Conservation (phyloP, 139 green algal genomes). For the Micromonas commoda region DNA sequence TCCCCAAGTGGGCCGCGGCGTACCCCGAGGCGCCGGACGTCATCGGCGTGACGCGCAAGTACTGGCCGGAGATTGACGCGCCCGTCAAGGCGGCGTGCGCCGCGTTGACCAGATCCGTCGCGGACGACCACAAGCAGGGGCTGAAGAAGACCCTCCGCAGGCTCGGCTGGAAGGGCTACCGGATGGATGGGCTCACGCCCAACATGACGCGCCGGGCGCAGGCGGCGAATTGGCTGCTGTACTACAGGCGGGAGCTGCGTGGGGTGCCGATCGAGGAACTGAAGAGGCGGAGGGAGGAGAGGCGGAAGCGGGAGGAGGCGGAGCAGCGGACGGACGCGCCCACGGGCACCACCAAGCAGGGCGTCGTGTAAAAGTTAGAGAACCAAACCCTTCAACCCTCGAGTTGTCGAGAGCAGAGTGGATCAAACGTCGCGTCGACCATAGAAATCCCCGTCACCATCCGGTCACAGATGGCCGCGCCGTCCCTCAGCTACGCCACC, state of each 20-base stretch:
- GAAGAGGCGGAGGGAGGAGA: not conserved
- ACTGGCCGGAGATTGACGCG: conserved; percentile 29
- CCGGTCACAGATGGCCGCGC: too few relatives aligned
- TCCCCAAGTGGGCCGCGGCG: conserved; percentile 28
- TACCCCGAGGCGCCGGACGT: conserved; percentile 30
- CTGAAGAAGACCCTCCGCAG: conserved; percentile 5
- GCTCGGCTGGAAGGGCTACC: conserved; percentile 27
- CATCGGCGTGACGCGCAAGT: conserved; percentile 30
- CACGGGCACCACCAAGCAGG: conserved; percentile 5
- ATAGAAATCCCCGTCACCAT: too few relatives aligned
- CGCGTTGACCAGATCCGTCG: conserved; percentile 20
- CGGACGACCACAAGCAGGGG: conserved; percentile 27
- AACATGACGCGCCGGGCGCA: conserved; percentile 38
- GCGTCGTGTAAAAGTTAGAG: not conserved
- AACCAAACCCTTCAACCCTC: too few relatives aligned
- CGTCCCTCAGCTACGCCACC: too few relatives aligned
- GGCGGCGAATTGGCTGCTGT: conserved; percentile 32
- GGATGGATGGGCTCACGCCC: conserved; percentile 32
- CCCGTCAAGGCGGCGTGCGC: conserved; percentile 29
- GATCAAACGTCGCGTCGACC: not conserved
- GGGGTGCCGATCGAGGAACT: conserved; percentile 28
- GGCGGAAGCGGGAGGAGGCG: not conserved
- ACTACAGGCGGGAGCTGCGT: conserved; percentile 28
- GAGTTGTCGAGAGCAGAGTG: not conserved
- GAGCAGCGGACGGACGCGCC: not conserved